phyloP scores from a whole-genome alignment of 352 stramenopile genomes.

The Pythium utonaiense region DNA sequence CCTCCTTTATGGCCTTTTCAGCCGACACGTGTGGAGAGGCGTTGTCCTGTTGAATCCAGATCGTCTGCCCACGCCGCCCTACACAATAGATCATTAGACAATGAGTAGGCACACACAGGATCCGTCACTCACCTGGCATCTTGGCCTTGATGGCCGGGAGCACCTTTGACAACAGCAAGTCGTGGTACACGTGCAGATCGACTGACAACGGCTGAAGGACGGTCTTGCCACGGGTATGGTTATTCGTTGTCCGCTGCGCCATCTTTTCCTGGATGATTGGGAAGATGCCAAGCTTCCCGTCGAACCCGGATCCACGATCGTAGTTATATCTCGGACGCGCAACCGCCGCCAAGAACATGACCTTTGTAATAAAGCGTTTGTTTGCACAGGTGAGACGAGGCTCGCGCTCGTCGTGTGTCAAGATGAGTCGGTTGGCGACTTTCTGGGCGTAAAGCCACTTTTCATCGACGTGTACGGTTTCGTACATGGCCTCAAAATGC shows the following conservation, averaged over 20 bases:
- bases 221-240: not conserved
- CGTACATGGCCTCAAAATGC: too few species aligned
- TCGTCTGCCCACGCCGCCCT: too few species aligned
- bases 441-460: not conserved
- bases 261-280: not conserved
- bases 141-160: not conserved
- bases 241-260: not conserved
- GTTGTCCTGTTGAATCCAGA: not conserved
- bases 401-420: not conserved
- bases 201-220: not conserved
- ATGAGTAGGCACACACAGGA: too few species aligned
- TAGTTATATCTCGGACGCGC: not conserved
- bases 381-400: not conserved
- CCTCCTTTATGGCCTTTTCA: too few species aligned
- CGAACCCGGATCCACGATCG: not conserved
- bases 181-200: not conserved
- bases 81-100: too few species aligned
- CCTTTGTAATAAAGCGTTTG: not conserved
- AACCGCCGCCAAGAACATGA: not conserved
- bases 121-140: not conserved
- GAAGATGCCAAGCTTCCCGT: not conserved
- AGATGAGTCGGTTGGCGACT: too few species aligned
- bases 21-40: not conserved
- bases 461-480: not conserved
- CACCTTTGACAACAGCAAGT: not conserved